These are phyloP conservation scores for Venturia carpophila DNA, from an alignment of 2,329 filamentous ascomycete species.

Conservation along the genomic window DNA sequence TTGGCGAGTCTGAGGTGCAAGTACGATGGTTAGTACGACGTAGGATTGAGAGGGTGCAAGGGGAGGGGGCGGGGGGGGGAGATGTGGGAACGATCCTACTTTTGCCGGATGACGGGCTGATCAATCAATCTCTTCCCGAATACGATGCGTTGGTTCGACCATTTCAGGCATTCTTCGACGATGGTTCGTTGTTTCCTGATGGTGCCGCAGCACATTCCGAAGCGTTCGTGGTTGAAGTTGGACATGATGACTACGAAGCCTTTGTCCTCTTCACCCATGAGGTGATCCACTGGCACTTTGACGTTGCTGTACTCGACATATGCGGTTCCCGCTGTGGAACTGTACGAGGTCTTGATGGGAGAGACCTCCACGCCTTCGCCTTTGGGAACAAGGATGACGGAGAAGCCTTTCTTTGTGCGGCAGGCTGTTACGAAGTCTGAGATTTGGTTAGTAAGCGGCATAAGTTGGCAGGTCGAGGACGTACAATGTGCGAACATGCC, in stretches of 20 bases:
- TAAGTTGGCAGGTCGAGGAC: neutral
- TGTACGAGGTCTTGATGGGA: constrained; percentile 75
- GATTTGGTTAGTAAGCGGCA: neutral
- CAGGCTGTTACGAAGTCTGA: constrained; percentile 73
- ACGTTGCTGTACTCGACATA: constrained; percentile 80
- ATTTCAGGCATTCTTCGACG: constrained; percentile 79
- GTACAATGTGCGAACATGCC: constrained; percentile 60
- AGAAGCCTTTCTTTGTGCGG: constrained; percentile 70
- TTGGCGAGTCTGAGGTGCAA: constrained; percentile 59
- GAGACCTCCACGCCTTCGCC: constrained; percentile 69
- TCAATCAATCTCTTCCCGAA: constrained; percentile 76
- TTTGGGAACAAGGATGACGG: constrained; percentile 66
- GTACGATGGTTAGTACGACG: too few species aligned
- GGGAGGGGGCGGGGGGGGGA: neutral
- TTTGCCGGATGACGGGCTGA: constrained; percentile 73
- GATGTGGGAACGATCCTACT: constrained; percentile 41
- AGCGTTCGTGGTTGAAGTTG: constrained; percentile 86
- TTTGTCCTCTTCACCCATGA: constrained; percentile 76
- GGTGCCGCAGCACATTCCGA: constrained; percentile 62
- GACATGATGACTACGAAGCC: constrained; percentile 76
- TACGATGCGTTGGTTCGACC: constrained; percentile 78
- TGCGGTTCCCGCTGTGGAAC: constrained; percentile 66
- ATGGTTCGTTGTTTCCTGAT: constrained; percentile 59
- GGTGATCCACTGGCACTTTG: constrained; percentile 70
- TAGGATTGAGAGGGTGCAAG: too few species aligned